Evolutionary conservation across 1,284 basidiomycete genomes (phyloP).

Genomic region (Afroboletus lepidellus): DNA sequence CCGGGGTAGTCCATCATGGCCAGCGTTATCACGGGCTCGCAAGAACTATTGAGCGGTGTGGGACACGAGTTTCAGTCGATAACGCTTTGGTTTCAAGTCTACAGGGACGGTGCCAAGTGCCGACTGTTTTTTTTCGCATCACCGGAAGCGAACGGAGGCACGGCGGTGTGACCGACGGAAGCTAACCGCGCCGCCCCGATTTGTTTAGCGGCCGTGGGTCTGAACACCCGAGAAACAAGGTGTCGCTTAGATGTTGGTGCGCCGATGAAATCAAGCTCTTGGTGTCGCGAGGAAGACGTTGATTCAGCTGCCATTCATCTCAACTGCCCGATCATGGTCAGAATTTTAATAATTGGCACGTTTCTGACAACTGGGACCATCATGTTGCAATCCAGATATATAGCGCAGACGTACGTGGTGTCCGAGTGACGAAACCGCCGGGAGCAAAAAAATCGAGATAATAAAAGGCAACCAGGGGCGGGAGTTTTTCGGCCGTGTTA

Average conservation of each 20-base stretch:
- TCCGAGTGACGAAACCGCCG: slow-evolving; percentile 17
- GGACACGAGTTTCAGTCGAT: slow-evolving; percentile 13
- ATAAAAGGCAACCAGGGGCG: slow-evolving; percentile 16
- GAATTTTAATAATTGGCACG: slow-evolving; percentile 13
- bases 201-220: background rate
- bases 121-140: slow-evolving; percentile 11
- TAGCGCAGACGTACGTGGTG: background rate
- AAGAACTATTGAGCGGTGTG: background rate
- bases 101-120: slow-evolving; percentile 4
- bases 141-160: slow-evolving; percentile 18
- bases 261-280: background rate
- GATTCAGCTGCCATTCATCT: slow-evolving; percentile 1
- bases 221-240: background rate
- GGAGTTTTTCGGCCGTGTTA: slow-evolving; percentile 27
- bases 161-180: background rate
- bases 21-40: slow-evolving; percentile 6
- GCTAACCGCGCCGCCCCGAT: background rate
- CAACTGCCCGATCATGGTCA: slow-evolving; percentile 12
- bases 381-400: slow-evolving; percentile 4
- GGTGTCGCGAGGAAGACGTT: background rate
- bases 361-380: slow-evolving; percentile 11
- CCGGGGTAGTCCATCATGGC: background rate
- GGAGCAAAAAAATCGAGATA: slow-evolving; percentile 15
- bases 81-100: slow-evolving; percentile 10
- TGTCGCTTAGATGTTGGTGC: background rate